Evolutionary conservation across 805 yeast species (phyloP).

Genomic region (Tetrapisispora arboricola): DNA sequence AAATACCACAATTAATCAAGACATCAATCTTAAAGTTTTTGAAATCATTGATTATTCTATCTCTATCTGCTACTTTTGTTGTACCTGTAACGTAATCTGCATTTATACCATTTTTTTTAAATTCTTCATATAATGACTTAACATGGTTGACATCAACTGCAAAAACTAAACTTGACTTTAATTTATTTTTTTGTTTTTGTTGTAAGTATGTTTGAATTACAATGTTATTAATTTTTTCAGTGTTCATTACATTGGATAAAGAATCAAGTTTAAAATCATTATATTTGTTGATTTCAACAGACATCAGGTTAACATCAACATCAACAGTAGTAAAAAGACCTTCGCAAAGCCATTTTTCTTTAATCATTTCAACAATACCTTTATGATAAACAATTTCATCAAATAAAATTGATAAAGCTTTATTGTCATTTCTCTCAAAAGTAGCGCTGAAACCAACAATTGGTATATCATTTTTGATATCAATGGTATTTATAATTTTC

Average conservation of each 20-base stretch:
- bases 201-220: constrained; percentile 46
- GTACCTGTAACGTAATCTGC: constrained; percentile 65
- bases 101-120: constrained; percentile 49
- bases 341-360: constrained; percentile 58
- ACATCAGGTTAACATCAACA: constrained; percentile 35
- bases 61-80: constrained; percentile 46
- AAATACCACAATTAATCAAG: constrained; percentile 76
- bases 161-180: constrained; percentile 60
- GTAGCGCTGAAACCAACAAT: constrained; percentile 88
- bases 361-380: constrained; percentile 54
- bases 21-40: constrained; percentile 55
- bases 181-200: constrained; percentile 28
- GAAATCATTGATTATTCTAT: constrained; percentile 45
- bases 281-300: constrained; percentile 33
- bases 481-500: constrained; percentile 49
- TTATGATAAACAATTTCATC: constrained; percentile 69
- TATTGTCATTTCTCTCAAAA: constrained; percentile 62
- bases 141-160: constrained; percentile 70
- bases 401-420: constrained; percentile 46
- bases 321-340: constrained; percentile 52
- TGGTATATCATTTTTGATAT: constrained; percentile 37
- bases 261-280: constrained; percentile 44
- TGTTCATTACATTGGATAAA: constrained; percentile 47
- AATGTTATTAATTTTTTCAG: constrained; percentile 41
- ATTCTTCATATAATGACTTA: constrained; percentile 38